These are phyloP conservation scores for Malassezia equina DNA, from an alignment of 1,284 basidiomycete species.

Conservation along the genomic window DNA sequence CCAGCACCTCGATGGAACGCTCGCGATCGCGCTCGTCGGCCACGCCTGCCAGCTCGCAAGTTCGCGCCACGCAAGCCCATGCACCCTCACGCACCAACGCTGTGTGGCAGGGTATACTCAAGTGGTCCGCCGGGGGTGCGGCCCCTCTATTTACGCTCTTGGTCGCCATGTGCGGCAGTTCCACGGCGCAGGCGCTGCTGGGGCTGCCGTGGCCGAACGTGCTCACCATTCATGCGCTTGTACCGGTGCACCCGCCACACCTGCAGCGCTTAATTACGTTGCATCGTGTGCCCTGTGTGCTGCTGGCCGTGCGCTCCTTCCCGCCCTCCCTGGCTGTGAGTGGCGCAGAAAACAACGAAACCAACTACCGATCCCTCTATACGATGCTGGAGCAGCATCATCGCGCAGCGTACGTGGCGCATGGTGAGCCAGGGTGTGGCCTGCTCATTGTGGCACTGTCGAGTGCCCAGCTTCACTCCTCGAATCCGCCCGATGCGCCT, in stretches of 20 bases:
- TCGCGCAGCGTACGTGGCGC: constrained; percentile 31
- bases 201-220: constrained; percentile 14
- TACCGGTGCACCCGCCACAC: neutral
- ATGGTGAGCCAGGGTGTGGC: constrained; percentile 24
- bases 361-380: constrained; percentile 31
- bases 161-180: constrained; percentile 17
- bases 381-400: constrained; percentile 29
- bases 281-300: constrained; percentile 6
- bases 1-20: neutral
- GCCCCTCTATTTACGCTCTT: constrained; percentile 26
- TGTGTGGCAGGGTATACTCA: constrained; percentile 34
- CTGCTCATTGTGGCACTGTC: constrained; percentile 26
- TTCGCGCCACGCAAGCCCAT: neutral
- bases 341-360: constrained; percentile 24
- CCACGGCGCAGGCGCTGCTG: constrained; percentile 14
- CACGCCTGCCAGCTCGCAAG: neutral
- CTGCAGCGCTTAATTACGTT: constrained; percentile 5
- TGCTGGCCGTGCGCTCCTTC: constrained; percentile 4
- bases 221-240: constrained; percentile 4
- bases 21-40: neutral
- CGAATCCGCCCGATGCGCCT: constrained; percentile 1
- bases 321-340: neutral
- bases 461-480: neutral
- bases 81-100: constrained; percentile 19
- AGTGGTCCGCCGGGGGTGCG: constrained; percentile 26